Percentiles rank a stretch among this genome's conserved stretches.
Evolutionary conservation across 352 stramenopile species (phyloP).

Genomic region (Globisporangium sylvaticum): DNA sequence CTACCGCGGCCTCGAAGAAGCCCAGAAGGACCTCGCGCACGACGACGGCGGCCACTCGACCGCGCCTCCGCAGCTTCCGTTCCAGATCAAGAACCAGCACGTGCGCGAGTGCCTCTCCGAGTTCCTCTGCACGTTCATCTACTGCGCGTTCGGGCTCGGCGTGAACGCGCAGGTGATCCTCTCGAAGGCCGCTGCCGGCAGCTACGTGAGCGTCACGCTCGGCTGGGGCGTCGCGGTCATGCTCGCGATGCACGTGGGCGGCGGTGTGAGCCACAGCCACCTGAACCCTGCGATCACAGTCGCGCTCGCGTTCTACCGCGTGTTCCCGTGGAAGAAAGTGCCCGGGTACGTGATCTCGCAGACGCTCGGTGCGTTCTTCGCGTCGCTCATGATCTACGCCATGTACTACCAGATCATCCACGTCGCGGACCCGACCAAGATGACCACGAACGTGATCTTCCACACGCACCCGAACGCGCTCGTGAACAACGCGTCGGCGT

Average conservation of each 20-base stretch:
- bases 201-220: conserved; percentile 28
- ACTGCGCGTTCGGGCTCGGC: conserved; percentile 22
- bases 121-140: conserved; percentile 36
- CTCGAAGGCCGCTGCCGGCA: conserved; percentile 12
- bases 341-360: conserved; percentile 27
- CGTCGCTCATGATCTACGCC: conserved; percentile 24
- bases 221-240: conserved; percentile 39
- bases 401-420: conserved; percentile 32
- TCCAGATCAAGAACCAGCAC: conserved; percentile 23
- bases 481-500: conserved; percentile 23
- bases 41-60: neutral
- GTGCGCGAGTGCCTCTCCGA: conserved; percentile 36
- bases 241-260: conserved; percentile 31
- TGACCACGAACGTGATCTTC: conserved; percentile 22
- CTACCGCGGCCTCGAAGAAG: conserved; percentile 23
- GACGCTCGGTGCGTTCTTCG: conserved; percentile 24
- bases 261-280: conserved; percentile 32
- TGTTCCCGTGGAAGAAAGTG: conserved; percentile 22
- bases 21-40: conserved; percentile 19
- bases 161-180: conserved; percentile 27
- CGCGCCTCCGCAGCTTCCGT: conserved; percentile 13
- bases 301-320: conserved; percentile 21
- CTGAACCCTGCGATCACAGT: conserved; percentile 41
- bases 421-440: conserved; percentile 17
- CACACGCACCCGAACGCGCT: conserved; percentile 25